A percentile compares a stretch with the other conserved stretches of the same genome.
phyloP scores from a whole-genome alignment of 78 protist species.

The Planoprotostelium fungivorum region DNA sequence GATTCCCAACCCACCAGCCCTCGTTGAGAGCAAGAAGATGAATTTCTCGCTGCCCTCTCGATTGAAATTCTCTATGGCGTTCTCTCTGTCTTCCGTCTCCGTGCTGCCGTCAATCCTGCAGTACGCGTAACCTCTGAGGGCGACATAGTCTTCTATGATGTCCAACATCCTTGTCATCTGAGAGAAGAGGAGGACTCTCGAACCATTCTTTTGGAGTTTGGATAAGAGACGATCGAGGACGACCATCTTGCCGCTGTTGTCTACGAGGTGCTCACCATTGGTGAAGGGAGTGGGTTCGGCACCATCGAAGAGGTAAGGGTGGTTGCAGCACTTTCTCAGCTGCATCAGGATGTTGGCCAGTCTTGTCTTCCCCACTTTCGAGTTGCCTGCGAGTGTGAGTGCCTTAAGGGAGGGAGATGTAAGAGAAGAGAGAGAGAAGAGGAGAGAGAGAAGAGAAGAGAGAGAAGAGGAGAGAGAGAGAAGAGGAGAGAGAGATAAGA shows the following conservation, averaged over 20 bases:
- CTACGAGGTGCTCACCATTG: slow-evolving; percentile 46
- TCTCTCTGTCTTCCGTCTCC: slow-evolving; percentile 70
- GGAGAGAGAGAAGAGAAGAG: background rate
- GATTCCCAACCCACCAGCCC: slow-evolving; percentile 99
- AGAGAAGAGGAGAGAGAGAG: too few species aligned
- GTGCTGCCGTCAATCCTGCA: slow-evolving; percentile 96
- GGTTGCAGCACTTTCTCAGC: slow-evolving; percentile 85
- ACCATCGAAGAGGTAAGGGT: slow-evolving; percentile 97
- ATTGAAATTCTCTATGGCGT: slow-evolving; percentile 89
- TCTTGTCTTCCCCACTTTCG: slow-evolving; percentile 11
- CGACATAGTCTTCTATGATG: slow-evolving; percentile 91
- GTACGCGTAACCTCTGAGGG: slow-evolving; percentile 62
- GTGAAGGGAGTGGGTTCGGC: slow-evolving; percentile 62
- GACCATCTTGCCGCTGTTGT: slow-evolving; percentile 85
- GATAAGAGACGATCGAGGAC: slow-evolving; percentile 86
- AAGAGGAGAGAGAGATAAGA: too few species aligned
- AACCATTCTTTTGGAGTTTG: slow-evolving; percentile 57
- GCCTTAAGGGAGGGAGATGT: too few species aligned
- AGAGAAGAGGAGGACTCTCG: slow-evolving; percentile 81
- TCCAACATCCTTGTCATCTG: slow-evolving; percentile 97
- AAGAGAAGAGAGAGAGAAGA: slow-evolving; percentile 7
- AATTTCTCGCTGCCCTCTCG: slow-evolving; percentile 56
- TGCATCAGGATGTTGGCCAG: slow-evolving; percentile 95
- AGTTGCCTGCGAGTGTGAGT: background rate
- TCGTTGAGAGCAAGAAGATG: slow-evolving; percentile 90